Base-by-base conservation (phyloP, 2,329 filamentous ascomycete species). In the Ophiostoma himal-ulmi region DNA sequence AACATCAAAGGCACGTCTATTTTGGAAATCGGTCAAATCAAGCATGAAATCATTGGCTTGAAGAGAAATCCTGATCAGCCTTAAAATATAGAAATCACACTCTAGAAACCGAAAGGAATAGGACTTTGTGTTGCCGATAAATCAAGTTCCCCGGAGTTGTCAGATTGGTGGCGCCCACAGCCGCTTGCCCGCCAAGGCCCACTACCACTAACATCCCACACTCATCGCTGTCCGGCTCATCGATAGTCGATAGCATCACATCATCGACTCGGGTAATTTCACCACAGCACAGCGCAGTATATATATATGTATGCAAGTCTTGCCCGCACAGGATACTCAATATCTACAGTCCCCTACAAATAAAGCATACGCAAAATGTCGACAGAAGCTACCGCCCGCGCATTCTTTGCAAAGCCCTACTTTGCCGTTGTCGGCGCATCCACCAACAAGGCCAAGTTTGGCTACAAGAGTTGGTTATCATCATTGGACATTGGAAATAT, bases 361-460 rank as follows among this genome's bases (percentile, higher is more conserved):
- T 8, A 26, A 57, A 57, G n/a, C 52, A 57, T 14, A 22, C 14
- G 1, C 69, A 70, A 34, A 37, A 70, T 68, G 65, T 80, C 85
- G 30, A 91, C 91, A 82, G 89, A 93, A 78, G 84, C 88, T 66
- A 86, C 90, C 65, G 89, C 93, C 65, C 88, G 88, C 73, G 84
- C 85, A 14, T 97, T 97, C 84, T 96, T 97, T 82, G 84, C 87
- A 3, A 90, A 90, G 8, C 87, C 90, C 36, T 84, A 86, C 74
- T 97, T 94, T 79, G 94, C 94, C 71, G 94, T 97, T 37, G 93
- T 94, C 26, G 94, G 94, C 76, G 94, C 94, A 52, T 94, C 91
- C 78, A 91, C 91, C 69, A 93, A 96, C 80, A 84, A 91, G 57
- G 82, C 84, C 77, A 97, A 97, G 79, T 97, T 91, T 77, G 94